These are phyloP conservation scores for Epichloe gansuensis DNA, from an alignment of 2,329 filamentous ascomycete genomes.

Conservation along the genomic window DNA sequence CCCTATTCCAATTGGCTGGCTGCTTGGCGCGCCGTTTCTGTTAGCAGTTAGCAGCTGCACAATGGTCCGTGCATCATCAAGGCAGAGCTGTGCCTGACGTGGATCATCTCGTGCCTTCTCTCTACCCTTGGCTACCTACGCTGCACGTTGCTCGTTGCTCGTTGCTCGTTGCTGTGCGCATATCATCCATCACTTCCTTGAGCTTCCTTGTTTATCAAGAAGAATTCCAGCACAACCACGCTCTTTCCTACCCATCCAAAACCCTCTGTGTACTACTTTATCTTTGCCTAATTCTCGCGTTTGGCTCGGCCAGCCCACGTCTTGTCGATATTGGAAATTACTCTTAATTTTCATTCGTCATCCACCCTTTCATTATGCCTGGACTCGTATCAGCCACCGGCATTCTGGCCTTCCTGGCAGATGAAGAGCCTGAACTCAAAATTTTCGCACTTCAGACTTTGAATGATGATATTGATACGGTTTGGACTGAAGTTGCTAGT, in stretches of 20 bases:
- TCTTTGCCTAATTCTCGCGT: too few species aligned
- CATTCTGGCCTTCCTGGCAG: constrained; percentile 86
- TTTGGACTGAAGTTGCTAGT: constrained; percentile 95
- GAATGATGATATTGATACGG: constrained; percentile 89
- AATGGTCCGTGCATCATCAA: constrained; percentile 8
- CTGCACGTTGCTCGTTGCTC: too few species aligned
- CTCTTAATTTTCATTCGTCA: constrained; percentile 3
- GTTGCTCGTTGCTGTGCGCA: neutral
- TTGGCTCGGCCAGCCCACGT: neutral
- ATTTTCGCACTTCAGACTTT: constrained; percentile 89
- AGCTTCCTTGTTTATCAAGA: neutral
- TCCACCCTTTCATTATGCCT: constrained; percentile 50
- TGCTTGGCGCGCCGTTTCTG: neutral
- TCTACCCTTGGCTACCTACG: neutral
- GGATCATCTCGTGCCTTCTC: constrained; percentile 21
- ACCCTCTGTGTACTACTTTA: neutral
- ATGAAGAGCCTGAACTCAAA: constrained; percentile 88
- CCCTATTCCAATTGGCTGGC: neutral
- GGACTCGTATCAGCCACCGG: constrained; percentile 88
- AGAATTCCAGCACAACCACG: neutral
- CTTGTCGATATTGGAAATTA: neutral
- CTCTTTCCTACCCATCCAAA: neutral
- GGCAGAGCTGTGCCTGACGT: constrained; percentile 35
- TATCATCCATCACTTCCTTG: neutral
- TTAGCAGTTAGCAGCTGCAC: neutral